Conservation (phyloP, 2,329 filamentous ascomycete species). For the Stromatinia cepivora region DNA sequence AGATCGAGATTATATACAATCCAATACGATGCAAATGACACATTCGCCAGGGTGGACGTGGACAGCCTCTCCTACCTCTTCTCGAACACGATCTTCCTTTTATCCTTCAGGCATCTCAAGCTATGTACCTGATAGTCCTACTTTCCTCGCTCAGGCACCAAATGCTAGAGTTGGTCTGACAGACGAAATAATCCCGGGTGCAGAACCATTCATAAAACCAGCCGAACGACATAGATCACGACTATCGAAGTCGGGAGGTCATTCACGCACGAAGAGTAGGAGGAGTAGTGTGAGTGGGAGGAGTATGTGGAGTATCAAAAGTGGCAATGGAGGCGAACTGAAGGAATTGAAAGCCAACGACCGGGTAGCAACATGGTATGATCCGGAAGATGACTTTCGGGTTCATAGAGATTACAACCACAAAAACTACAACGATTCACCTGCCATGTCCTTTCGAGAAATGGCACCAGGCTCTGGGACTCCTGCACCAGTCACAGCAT, state of each 20-base stretch:
- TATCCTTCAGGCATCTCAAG: slow-evolving; percentile 39
- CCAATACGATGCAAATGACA: slow-evolving; percentile 18
- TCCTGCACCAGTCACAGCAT: slow-evolving; percentile 5
- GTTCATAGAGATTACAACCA: slow-evolving; percentile 26
- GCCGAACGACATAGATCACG: slow-evolving; percentile 56
- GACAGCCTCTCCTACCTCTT: slow-evolving; percentile 33
- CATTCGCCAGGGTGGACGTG: slow-evolving; percentile 36
- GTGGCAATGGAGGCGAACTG: slow-evolving; percentile 24
- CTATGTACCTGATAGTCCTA: slow-evolving; percentile 39
- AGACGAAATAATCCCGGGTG: slow-evolving; percentile 60
- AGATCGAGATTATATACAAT: not conserved
- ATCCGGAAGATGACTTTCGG: slow-evolving; percentile 32
- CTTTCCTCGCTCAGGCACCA: slow-evolving; percentile 59
- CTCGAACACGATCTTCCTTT: slow-evolving; percentile 25
- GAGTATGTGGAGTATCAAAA: slow-evolving; percentile 35
- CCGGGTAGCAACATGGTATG: slow-evolving; percentile 34
- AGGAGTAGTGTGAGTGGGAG: slow-evolving; percentile 38
- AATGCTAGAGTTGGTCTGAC: slow-evolving; percentile 64
- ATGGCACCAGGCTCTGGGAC: not conserved
- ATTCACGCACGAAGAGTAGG: slow-evolving; percentile 37
- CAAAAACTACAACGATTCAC: slow-evolving; percentile 30
- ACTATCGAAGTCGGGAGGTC: slow-evolving; percentile 49
- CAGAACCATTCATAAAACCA: slow-evolving; percentile 56
- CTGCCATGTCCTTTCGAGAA: slow-evolving; percentile 19
- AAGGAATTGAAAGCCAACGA: slow-evolving; percentile 30